Percentiles rank a stretch among this genome's conserved stretches.
These are phyloP conservation scores for Cyberlindnera samutprakarnensis DNA, from an alignment of 805 yeast genomes.

Conservation along the genomic window DNA sequence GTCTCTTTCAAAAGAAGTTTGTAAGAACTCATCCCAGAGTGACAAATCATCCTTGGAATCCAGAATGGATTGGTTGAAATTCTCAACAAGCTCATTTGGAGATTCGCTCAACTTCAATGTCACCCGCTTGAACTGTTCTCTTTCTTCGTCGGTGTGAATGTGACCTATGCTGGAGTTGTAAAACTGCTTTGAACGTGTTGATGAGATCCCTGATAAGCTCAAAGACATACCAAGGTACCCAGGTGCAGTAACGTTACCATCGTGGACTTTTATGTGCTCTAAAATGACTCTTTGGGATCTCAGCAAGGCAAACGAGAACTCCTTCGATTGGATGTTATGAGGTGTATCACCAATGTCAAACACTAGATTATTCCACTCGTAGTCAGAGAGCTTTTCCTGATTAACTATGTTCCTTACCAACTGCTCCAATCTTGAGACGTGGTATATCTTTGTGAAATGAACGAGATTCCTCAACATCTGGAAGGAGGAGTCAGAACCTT, in stretches of 20 bases:
- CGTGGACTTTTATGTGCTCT: conserved; percentile 1
- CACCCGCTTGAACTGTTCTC: conserved; percentile 1
- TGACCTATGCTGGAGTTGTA: conserved; percentile 1
- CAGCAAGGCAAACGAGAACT: conserved; percentile 5
- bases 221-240: conserved; percentile 11
- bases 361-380: conserved; percentile 8
- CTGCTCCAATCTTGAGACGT: conserved; percentile 3
- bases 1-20: conserved; percentile 1
- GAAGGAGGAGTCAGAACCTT: not conserved
- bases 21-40: conserved; percentile 9
- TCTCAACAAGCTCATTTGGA: conserved; percentile 1
- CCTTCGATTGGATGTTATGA: conserved; percentile 5
- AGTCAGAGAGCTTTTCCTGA: conserved; percentile 4
- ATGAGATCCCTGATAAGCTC: conserved; percentile 5
- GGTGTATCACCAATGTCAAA: conserved; percentile 4
- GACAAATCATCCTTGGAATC: not conserved
- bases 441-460: conserved; percentile 10
- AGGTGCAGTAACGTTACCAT: conserved; percentile 2
- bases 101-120: conserved; percentile 2
- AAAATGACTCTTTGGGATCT: conserved; percentile 7
- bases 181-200: conserved; percentile 4
- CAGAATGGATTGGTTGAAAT: not conserved
- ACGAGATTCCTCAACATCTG: conserved; percentile 6
- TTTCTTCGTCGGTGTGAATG: conserved; percentile 4
- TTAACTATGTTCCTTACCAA: conserved; percentile 2